Evolutionary conservation across 1,284 basidiomycete species (phyloP).

Genomic region (Irpex sp.): DNA sequence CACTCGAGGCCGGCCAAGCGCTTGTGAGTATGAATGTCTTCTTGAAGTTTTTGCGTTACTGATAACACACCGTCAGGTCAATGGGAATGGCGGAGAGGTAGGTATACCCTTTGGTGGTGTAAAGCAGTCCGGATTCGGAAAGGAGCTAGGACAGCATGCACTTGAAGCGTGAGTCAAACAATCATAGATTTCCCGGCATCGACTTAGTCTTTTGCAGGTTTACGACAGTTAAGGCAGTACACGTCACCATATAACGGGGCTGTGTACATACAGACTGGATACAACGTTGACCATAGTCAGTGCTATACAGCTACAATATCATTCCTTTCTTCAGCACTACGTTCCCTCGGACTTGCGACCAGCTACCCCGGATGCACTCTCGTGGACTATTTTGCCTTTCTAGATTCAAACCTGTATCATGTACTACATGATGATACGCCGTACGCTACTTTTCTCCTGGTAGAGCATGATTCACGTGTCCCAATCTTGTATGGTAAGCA

Average conservation of each 20-base stretch:
- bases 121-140: slow-evolving; percentile 10
- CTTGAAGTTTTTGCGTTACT: slow-evolving; percentile 5
- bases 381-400: no score
- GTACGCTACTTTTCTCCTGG: no score
- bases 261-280: no score
- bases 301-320: neutral
- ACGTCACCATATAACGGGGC: slow-evolving; percentile 1
- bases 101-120: slow-evolving; percentile 9
- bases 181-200: neutral
- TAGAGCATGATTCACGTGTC: no score
- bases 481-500: no score
- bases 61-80: slow-evolving; percentile 23
- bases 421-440: no score
- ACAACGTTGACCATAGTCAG: neutral
- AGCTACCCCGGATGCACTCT: no score
- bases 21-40: slow-evolving; percentile 41
- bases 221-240: slow-evolving; percentile 6
- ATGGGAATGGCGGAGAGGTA: neutral
- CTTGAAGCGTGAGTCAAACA: slow-evolving; percentile 8
- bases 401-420: no score
- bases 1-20: slow-evolving; percentile 79
- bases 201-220: neutral
- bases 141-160: slow-evolving; percentile 8
- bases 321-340: no score
- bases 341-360: no score